Percentiles rank a stretch among this genome's conserved stretches.
phyloP scores from a whole-genome alignment of 805 yeast species.

The Candida pini region DNA sequence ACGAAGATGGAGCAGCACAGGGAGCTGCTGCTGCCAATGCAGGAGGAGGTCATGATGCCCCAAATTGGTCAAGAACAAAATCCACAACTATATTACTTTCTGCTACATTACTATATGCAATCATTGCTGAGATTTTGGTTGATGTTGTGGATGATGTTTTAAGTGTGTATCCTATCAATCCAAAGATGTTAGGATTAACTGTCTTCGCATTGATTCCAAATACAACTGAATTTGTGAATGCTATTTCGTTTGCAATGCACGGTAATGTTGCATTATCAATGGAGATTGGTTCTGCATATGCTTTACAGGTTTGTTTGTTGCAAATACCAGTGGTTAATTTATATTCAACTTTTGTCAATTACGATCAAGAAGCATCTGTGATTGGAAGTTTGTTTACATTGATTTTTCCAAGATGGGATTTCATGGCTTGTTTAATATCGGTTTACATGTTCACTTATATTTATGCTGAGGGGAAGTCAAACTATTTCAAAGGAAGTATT shows the following conservation, averaged over 20 bases:
- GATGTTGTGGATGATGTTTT: constrained; percentile 89
- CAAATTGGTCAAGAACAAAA: constrained; percentile 89
- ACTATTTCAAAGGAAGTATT: constrained; percentile 92
- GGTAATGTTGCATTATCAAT: constrained; percentile 95
- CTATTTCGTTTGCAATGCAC: constrained; percentile 91
- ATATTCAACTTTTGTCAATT: constrained; percentile 51
- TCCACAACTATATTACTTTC: constrained; percentile 76
- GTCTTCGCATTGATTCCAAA: constrained; percentile 95
- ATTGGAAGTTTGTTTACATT: constrained; percentile 60
- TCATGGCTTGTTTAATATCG: constrained; percentile 76
- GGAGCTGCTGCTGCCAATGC: constrained; percentile 17
- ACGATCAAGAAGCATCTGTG: constrained; percentile 26
- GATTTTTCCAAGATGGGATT: constrained; percentile 94
- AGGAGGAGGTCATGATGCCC: constrained; percentile 87
- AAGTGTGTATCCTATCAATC: constrained; percentile 71
- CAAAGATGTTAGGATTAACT: constrained; percentile 88
- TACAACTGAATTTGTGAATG: constrained; percentile 94
- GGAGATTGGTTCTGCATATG: constrained; percentile 98
- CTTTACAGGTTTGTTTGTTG: constrained; percentile 86
- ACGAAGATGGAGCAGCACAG: too few relatives aligned
- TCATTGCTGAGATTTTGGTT: constrained; percentile 91
- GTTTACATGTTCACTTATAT: constrained; percentile 88
- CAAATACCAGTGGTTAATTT: constrained; percentile 90
- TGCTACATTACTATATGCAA: constrained; percentile 83
- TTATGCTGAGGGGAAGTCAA: constrained; percentile 94